Conservation (phyloP, 495 filamentous ascomycete species). For the Melanomma pulvis-pyrius region DNA sequence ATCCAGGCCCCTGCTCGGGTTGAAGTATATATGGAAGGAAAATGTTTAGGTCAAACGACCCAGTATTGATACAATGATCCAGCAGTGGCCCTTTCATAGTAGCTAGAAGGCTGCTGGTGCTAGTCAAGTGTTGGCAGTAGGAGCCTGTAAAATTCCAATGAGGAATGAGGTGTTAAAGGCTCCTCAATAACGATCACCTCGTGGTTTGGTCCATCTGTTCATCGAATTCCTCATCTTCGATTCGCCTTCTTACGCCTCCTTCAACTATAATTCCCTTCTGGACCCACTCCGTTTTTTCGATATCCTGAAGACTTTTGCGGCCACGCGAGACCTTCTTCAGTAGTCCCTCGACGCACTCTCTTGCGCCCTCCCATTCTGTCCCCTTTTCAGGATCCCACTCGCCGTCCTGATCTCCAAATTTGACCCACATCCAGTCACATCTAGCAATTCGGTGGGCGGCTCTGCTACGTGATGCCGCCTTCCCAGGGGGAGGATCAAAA, state of each 20-base stretch:
- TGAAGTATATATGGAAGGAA: background rate
- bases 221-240: conserved; percentile 28
- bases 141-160: background rate
- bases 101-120: background rate
- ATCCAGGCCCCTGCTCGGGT: background rate
- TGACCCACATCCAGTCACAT: conserved; percentile 91
- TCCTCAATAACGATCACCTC: conserved; percentile 31
- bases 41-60: background rate
- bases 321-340: conserved; percentile 73
- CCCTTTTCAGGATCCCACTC: conserved; percentile 66
- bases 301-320: conserved; percentile 70
- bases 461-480: conserved; percentile 64
- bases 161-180: background rate
- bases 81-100: background rate
- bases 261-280: conserved; percentile 69
- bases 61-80: background rate
- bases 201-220: background rate
- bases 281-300: conserved; percentile 77
- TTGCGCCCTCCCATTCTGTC: conserved; percentile 69
- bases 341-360: conserved; percentile 77
- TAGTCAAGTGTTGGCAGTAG: background rate
- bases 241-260: conserved; percentile 62
- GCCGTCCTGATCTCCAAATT: conserved; percentile 74
- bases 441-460: conserved; percentile 92
- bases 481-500: conserved; percentile 82